phyloP scores from a whole-genome alignment of 2,329 filamentous ascomycete genomes.

The Escovopsis sp. region DNA sequence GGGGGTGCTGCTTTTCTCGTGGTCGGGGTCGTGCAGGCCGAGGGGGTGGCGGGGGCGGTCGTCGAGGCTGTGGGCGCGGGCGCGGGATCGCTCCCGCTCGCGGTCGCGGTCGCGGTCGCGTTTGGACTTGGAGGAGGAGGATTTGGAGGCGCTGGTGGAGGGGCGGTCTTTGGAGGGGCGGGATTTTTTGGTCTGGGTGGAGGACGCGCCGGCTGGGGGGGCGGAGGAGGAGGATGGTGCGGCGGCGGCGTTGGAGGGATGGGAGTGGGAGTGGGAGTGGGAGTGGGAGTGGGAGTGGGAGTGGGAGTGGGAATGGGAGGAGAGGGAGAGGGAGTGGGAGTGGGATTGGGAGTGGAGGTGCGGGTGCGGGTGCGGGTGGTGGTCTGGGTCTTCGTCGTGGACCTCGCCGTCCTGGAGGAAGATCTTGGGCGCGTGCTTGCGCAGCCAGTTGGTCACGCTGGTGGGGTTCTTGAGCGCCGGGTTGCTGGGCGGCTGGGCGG shows the following conservation, averaged over 20 bases:
- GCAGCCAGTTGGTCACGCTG: conserved; percentile 91
- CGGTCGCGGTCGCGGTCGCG: conserved; percentile 8
- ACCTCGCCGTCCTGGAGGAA: conserved; percentile 58
- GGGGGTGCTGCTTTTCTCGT: conserved; percentile 18
- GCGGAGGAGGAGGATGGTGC: no score
- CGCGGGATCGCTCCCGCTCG: no score
- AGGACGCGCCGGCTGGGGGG: no score
- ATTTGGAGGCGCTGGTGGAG: conserved; percentile 9
- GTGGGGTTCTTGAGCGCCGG: conserved; percentile 54
- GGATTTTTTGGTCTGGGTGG: no score
- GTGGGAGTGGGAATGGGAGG: no score
- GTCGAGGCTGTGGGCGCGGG: conserved; percentile 8
- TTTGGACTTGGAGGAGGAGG: conserved; percentile 10
- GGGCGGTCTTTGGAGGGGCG: no score
- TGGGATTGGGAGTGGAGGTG: background rate
- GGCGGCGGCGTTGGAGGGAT: no score
- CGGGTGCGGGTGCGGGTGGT: conserved; percentile 4
- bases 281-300: no score
- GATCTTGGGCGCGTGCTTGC: conserved; percentile 68
- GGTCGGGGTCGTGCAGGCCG: conserved; percentile 20
- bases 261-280: no score
- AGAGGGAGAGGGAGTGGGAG: no score
- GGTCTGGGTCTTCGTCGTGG: conserved; percentile 24
- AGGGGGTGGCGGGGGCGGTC: conserved; percentile 14
- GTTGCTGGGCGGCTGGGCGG: conserved; percentile 21